Conservation (phyloP, 129 eudicot genomes). For the Chrysanthemum seticuspe region DNA sequence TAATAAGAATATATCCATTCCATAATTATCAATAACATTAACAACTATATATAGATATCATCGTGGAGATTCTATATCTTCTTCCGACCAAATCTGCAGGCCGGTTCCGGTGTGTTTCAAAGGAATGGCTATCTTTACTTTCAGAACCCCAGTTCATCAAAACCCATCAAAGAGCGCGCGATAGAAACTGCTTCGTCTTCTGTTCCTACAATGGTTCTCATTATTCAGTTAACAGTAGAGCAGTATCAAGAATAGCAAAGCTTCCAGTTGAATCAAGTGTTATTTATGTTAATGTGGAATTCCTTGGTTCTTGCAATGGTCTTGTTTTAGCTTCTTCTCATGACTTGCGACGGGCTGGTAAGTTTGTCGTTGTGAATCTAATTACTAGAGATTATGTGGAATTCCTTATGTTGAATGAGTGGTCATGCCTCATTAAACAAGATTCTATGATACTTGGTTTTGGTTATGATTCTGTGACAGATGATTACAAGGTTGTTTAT, state of each 20-base stretch:
- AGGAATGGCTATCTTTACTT: neutral
- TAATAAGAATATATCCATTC: too few species aligned
- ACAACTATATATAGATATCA: neutral
- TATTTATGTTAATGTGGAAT: neutral
- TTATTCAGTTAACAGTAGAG: neutral
- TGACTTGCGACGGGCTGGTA: neutral
- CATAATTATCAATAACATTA: too few species aligned
- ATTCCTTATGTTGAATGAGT: neutral
- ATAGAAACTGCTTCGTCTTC: neutral
- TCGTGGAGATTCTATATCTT: neutral
- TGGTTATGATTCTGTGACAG: neutral
- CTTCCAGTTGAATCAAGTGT: neutral
- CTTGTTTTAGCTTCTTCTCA: neutral
- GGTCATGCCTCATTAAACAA: neutral
- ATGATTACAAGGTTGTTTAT: neutral
- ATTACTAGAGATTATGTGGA: neutral
- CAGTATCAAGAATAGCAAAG: neutral
- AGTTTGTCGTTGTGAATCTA: neutral
- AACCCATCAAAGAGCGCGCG: neutral
- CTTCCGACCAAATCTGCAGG: neutral
- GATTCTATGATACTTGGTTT: neutral
- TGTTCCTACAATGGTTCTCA: neutral
- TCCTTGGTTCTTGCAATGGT: neutral
- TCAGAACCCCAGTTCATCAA: neutral
- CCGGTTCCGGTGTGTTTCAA: constrained; percentile 3